Evolutionary conservation across 768 basidiomycete species (phyloP).

Genomic region (Calocybe indica): DNA sequence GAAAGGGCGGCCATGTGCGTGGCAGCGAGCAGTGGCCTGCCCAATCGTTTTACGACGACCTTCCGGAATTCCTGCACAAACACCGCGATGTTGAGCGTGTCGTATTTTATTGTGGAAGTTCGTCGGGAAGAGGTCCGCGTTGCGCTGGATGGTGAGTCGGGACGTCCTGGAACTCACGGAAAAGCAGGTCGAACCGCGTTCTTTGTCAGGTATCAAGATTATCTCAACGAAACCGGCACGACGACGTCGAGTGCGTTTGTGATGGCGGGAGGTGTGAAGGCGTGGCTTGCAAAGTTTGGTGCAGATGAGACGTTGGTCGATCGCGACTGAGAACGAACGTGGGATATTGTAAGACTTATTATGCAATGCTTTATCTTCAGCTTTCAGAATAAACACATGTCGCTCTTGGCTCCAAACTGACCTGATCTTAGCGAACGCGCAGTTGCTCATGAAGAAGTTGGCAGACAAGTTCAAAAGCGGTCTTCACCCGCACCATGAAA

Average conservation of each 20-base stretch:
- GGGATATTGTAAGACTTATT: too few species aligned
- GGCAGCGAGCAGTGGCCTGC: constrained; percentile 45
- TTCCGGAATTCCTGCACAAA: constrained; percentile 33
- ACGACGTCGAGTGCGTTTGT: constrained; percentile 32
- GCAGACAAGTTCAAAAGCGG: constrained; percentile 1
- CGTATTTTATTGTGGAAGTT: constrained; percentile 51
- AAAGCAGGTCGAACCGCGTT: not conserved
- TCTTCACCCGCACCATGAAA: not conserved
- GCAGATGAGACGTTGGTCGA: constrained; percentile 24
- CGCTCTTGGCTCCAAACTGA: too few species aligned
- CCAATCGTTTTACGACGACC: constrained; percentile 42
- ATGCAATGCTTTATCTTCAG: too few species aligned
- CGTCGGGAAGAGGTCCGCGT: constrained; percentile 44
- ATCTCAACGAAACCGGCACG: constrained; percentile 24
- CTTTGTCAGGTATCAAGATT: constrained; percentile 42
- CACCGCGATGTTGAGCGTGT: constrained; percentile 34
- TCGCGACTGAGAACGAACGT: not conserved
- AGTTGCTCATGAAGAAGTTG: constrained; percentile 1
- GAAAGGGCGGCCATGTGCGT: constrained; percentile 47
- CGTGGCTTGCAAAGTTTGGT: constrained; percentile 31
- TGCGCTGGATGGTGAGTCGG: constrained; percentile 46
- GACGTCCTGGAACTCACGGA: not conserved
- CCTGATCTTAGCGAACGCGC: too few species aligned
- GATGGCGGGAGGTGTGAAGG: constrained; percentile 36
- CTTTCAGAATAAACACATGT: too few species aligned